These are phyloP conservation scores for Chaetomium cochliodes DNA, from an alignment of 495 filamentous ascomycete genomes.

Conservation along the genomic window DNA sequence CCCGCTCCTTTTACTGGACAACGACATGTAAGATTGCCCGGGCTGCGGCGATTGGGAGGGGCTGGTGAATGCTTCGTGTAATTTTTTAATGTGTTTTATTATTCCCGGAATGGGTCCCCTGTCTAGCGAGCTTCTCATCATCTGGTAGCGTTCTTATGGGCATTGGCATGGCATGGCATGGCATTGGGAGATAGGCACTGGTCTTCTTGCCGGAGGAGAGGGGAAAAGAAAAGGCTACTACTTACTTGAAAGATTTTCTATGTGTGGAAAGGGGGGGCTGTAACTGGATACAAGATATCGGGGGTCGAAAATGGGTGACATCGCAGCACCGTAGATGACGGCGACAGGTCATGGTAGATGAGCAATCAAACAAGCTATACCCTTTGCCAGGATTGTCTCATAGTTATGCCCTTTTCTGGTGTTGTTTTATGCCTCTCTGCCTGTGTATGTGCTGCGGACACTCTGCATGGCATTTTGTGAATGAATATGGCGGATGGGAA, in stretches of 20 bases:
- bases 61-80: conserved; percentile 8
- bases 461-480: not conserved
- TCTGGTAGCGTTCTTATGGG: conserved; percentile 4
- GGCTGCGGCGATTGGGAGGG: not conserved
- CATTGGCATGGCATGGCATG: conserved; percentile 12
- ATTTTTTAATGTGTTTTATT: conserved; percentile 15
- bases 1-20: not conserved
- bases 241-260: not conserved
- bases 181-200: not conserved
- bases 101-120: not conserved
- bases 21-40: not conserved
- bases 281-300: conserved; percentile 9
- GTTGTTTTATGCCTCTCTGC: not conserved
- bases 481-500: not conserved
- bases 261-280: not conserved
- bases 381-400: not conserved
- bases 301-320: not conserved
- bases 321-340: not conserved
- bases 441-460: not conserved
- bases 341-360: conserved; percentile 12
- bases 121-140: not conserved
- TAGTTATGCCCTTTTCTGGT: not conserved
- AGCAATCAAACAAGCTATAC: conserved; percentile 13
- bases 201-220: not conserved
- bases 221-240: conserved; percentile 4